A percentile compares a stretch with the other conserved stretches of the same genome.
phyloP scores from a whole-genome alignment of 164 flowering plant genomes.

The Tetrastigma voinierianum region DNA sequence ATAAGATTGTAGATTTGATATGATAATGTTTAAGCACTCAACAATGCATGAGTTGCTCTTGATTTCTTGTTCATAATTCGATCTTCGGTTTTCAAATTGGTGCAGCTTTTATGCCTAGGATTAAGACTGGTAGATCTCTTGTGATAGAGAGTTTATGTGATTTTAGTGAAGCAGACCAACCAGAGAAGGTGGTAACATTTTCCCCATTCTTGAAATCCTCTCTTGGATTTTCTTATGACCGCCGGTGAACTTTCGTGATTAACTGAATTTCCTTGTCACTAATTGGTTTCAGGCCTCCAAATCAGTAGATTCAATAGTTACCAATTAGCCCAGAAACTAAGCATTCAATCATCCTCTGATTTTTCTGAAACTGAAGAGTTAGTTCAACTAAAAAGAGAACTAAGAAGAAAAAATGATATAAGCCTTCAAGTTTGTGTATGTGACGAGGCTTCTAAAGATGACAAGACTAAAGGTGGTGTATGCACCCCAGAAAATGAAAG shows the following conservation, averaged over 20 bases:
- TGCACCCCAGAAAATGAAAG: slow-evolving; percentile 23
- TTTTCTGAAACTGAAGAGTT: too few species aligned
- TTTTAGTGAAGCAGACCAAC: slow-evolving; percentile 57
- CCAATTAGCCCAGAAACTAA: slow-evolving; percentile 4
- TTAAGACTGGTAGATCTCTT: slow-evolving; percentile 60
- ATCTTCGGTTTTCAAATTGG: neutral
- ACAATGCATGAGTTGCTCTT: neutral
- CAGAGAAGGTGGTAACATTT: slow-evolving; percentile 34
- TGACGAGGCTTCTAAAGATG: slow-evolving; percentile 3
- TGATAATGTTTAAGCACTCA: too few species aligned
- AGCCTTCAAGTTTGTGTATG: slow-evolving; percentile 23
- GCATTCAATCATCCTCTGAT: too few species aligned
- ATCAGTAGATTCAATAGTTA: slow-evolving; percentile 19
- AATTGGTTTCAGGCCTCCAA: slow-evolving; percentile 28
- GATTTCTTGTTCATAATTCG: neutral
- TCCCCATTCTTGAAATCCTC: neutral
- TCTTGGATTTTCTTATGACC: neutral
- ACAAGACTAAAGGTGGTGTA: neutral
- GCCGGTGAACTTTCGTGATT: neutral
- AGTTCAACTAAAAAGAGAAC: too few species aligned
- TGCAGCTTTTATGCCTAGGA: slow-evolving; percentile 85
- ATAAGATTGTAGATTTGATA: too few species aligned
- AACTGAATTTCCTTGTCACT: neutral
- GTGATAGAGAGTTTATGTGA: slow-evolving; percentile 51
- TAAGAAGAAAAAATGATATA: too few species aligned